Percentiles rank a stretch among this genome's conserved stretches.
These are phyloP conservation scores for Hexamita inflata DNA, from an alignment of 208 protist genomes.

Conservation along the genomic window DNA sequence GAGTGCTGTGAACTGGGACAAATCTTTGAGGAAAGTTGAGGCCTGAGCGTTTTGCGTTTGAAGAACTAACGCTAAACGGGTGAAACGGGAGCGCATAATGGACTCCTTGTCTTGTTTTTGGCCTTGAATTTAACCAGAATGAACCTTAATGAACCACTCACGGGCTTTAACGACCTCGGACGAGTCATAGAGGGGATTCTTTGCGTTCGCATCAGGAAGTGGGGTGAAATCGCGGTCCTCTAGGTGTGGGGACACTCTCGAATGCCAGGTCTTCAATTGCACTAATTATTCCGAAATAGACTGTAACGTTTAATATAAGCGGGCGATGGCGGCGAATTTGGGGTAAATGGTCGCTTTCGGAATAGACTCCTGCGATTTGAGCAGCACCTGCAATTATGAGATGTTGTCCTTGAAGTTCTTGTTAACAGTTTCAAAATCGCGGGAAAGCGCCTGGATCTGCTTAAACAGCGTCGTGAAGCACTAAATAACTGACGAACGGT, in stretches of 20 bases:
- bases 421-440: not conserved
- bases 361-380: not conserved
- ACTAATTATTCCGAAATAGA: not conserved
- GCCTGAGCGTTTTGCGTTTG: too few species aligned
- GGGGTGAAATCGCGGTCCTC: slow-evolving; percentile 4
- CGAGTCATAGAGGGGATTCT: not conserved
- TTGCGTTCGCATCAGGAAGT: slow-evolving; percentile 11
- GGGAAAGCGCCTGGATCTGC: not conserved
- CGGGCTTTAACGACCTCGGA: not conserved
- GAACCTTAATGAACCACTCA: too few species aligned
- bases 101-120: too few species aligned
- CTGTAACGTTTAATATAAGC: not conserved
- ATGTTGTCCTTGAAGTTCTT: not conserved
- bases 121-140: too few species aligned
- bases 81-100: too few species aligned
- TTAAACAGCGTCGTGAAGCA: not conserved
- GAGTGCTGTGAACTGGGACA: not conserved
- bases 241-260: not conserved
- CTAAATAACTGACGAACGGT: not conserved
- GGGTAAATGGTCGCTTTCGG: slow-evolving; percentile 14
- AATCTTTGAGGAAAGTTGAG: too few species aligned
- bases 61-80: too few species aligned
- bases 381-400: not conserved
- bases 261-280: slow-evolving; percentile 2
- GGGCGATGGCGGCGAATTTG: not conserved